These are phyloP conservation scores for Fomitopsis schrenkii DNA, from an alignment of 1,284 basidiomycete genomes.

Conservation along the genomic window DNA sequence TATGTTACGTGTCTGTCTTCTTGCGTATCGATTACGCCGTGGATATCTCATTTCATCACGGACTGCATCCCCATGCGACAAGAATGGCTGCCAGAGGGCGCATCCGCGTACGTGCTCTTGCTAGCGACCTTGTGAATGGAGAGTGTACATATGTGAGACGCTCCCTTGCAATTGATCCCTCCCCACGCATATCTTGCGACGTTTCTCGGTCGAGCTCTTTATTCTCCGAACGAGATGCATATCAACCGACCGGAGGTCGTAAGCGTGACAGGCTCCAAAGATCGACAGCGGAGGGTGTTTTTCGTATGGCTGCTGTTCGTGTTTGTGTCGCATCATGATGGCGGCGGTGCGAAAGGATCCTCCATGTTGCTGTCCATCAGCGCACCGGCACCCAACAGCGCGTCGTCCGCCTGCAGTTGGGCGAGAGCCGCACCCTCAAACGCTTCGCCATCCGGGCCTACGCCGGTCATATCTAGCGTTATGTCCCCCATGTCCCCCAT, in stretches of 20 bases:
- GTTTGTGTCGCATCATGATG: background rate
- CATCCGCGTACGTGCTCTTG: no score
- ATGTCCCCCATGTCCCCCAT: constrained; percentile 12
- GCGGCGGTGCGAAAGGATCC: constrained; percentile 51
- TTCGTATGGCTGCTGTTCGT: no score
- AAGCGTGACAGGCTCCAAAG: no score
- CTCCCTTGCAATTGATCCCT: no score
- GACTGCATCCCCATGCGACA: no score
- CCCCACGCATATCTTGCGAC: no score
- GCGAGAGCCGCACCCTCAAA: constrained; percentile 53
- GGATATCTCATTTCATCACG: background rate
- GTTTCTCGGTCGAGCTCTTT: no score
- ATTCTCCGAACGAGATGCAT: no score
- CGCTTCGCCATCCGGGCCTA: constrained; percentile 61
- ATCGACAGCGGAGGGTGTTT: background rate
- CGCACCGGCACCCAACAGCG: constrained; percentile 48
- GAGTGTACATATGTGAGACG: no score
- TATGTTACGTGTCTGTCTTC: background rate
- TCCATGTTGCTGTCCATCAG: constrained; percentile 49
- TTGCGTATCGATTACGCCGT: background rate
- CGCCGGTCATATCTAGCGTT: constrained; percentile 53
- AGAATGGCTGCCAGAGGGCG: no score
- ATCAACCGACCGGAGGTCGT: no score
- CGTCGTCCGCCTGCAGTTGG: constrained; percentile 50
- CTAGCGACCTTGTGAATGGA: no score